A percentile compares a stretch with the other conserved stretches of the same genome.
Evolutionary conservation across 495 filamentous ascomycete genomes (phyloP).

Genomic region (Rhypophila decipiens): DNA sequence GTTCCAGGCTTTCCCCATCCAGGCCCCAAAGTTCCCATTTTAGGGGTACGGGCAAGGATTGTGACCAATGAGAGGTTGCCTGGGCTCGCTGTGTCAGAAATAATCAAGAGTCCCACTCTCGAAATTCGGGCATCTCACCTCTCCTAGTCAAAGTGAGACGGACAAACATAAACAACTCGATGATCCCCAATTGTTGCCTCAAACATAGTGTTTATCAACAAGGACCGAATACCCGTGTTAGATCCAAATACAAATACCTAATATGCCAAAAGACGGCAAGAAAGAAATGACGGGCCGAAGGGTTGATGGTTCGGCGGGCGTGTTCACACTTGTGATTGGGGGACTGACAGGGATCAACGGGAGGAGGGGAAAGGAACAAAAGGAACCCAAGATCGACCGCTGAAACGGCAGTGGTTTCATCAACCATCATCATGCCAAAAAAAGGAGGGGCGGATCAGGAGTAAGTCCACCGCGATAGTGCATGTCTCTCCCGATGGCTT

Average conservation of each 20-base stretch:
- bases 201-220: not conserved
- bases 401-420: constrained; percentile 6
- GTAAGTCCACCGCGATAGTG: constrained; percentile 1
- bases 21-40: not conserved
- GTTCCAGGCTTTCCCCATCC: not conserved
- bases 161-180: not conserved
- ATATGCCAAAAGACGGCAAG: not conserved
- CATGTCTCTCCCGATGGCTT: not conserved
- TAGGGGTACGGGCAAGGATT: too few relatives aligned
- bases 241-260: not conserved
- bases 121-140: too few relatives aligned
- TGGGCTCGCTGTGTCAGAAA: too few relatives aligned
- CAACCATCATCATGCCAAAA: not conserved
- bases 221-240: not conserved
- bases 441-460: not conserved
- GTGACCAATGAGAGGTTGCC: too few relatives aligned
- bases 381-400: not conserved
- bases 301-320: not conserved
- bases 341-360: constrained; percentile 1
- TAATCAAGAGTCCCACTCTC: too few relatives aligned
- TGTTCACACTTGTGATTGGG: not conserved
- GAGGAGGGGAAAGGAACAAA: not conserved
- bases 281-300: not conserved
- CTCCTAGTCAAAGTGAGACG: too few relatives aligned
- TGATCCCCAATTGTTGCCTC: too few relatives aligned